A percentile compares a stretch with the other conserved stretches of the same genome.
phyloP scores from a whole-genome alignment of 1,284 basidiomycete genomes.

The Neonothopanus nambi region DNA sequence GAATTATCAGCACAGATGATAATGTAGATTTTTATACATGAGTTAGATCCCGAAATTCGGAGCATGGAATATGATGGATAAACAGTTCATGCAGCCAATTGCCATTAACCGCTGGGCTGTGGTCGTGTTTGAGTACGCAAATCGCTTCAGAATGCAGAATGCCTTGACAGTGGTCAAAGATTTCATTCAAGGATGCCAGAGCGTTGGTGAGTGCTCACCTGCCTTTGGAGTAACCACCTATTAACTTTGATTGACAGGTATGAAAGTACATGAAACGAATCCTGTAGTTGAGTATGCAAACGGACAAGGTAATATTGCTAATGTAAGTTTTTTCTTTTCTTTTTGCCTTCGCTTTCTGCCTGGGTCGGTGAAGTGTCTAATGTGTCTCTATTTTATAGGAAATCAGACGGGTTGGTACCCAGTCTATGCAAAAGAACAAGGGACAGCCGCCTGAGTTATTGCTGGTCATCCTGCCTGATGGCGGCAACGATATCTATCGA shows the following conservation, averaged over 20 bases:
- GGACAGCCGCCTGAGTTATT: constrained; percentile 52
- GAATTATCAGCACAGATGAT: too few species aligned
- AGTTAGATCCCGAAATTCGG: too few species aligned
- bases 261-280: too few species aligned
- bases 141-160: too few species aligned
- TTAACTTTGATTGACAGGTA: background rate
- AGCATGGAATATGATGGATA: constrained; percentile 34
- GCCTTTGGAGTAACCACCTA: too few species aligned
- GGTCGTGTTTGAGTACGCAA: constrained; percentile 45
- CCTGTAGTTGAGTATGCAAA: constrained; percentile 50
- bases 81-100: constrained; percentile 57
- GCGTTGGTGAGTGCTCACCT: too few species aligned
- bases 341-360: background rate
- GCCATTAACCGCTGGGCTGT: constrained; percentile 58
- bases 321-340: constrained; percentile 23
- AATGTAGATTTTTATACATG: too few species aligned
- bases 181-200: too few species aligned
- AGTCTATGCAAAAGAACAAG: constrained; percentile 29
- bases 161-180: too few species aligned
- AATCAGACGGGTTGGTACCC: constrained; percentile 46
- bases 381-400: constrained; percentile 25
- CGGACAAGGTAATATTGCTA: constrained; percentile 50
- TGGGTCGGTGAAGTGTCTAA: constrained; percentile 25
- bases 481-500: constrained; percentile 71
- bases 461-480: constrained; percentile 76